phyloP scores from a whole-genome alignment of 140 eudicot genomes.

The Erigeron philadelphicus region DNA sequence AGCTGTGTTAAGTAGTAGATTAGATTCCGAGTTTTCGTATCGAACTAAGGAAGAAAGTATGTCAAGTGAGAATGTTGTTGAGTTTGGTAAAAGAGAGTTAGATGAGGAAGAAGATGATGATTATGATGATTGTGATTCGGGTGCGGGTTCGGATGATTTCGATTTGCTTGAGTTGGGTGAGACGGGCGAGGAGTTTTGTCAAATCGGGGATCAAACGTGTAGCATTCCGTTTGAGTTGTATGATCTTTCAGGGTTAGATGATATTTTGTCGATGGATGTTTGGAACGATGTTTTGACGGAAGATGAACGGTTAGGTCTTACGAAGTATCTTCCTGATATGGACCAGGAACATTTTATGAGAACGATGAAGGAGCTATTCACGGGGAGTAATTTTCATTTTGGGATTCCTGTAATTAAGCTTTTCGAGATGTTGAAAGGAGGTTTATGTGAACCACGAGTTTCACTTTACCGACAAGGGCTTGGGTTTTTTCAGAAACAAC shows the following conservation, averaged over 20 bases:
- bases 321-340: constrained; percentile 90
- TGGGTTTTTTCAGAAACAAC: constrained; percentile 56
- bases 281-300: constrained; percentile 90
- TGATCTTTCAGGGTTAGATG: constrained; percentile 75
- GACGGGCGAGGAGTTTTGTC: constrained; percentile 82
- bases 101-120: constrained; percentile 66
- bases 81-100: constrained; percentile 37
- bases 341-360: constrained; percentile 78
- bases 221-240: constrained; percentile 87
- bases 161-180: constrained; percentile 91
- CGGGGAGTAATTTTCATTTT: constrained; percentile 73
- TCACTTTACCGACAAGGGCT: constrained; percentile 82
- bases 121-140: constrained; percentile 81
- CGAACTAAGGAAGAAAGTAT: constrained; percentile 60
- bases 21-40: constrained; percentile 57
- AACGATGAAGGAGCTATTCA: constrained; percentile 76
- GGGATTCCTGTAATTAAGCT: constrained; percentile 67
- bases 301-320: constrained; percentile 66
- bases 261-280: constrained; percentile 79
- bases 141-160: constrained; percentile 94
- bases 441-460: constrained; percentile 91
- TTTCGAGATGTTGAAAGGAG: constrained; percentile 81
- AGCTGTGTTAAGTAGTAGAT: constrained; percentile 32
- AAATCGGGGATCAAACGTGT: constrained; percentile 83
- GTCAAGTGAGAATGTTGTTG: constrained; percentile 76